These are phyloP conservation scores for Ogataea populi-albae DNA, from an alignment of 805 yeast species.

Conservation along the genomic window DNA sequence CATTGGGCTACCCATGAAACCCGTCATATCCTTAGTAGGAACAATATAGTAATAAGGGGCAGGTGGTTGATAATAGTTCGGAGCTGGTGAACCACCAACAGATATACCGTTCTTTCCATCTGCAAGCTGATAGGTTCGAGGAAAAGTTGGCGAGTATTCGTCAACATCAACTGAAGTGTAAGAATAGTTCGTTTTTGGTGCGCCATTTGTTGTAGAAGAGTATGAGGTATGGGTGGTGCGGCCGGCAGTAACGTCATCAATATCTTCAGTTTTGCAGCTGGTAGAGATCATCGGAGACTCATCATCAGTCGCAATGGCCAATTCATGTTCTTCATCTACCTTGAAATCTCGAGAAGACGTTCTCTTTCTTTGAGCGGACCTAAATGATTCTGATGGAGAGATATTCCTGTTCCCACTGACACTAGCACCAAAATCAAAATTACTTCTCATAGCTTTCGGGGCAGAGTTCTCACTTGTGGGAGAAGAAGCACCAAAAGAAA, in stretches of 20 bases:
- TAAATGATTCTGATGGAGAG: constrained; percentile 4
- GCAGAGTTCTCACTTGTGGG: constrained; percentile 12
- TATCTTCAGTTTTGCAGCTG: constrained; percentile 14
- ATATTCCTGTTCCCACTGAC: constrained; percentile 5
- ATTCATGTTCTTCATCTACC: constrained; percentile 11
- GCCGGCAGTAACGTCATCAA: constrained; percentile 21
- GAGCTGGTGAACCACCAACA: constrained; percentile 13
- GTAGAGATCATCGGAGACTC: constrained; percentile 9
- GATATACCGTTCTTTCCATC: constrained; percentile 11
- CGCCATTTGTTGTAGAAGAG: constrained; percentile 25
- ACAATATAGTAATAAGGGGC: constrained; percentile 30
- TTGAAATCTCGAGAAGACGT: constrained; percentile 8
- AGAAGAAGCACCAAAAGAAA: constrained; percentile 17
- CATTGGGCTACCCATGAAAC: constrained; percentile 14
- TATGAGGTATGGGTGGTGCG: constrained; percentile 26
- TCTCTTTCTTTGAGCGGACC: constrained; percentile 6
- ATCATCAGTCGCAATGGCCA: constrained; percentile 16
- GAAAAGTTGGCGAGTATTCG: constrained; percentile 18
- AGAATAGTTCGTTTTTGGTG: constrained; percentile 30
- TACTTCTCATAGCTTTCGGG: constrained; percentile 15
- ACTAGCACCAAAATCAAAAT: constrained; percentile 14
- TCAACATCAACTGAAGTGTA: constrained; percentile 28
- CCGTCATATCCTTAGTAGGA: constrained; percentile 28
- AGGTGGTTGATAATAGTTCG: constrained; percentile 20
- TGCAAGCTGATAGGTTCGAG: constrained; percentile 7